These are phyloP conservation scores for Capsicum rhomboideum DNA, from an alignment of 257 asterid genomes.

Conservation along the genomic window DNA sequence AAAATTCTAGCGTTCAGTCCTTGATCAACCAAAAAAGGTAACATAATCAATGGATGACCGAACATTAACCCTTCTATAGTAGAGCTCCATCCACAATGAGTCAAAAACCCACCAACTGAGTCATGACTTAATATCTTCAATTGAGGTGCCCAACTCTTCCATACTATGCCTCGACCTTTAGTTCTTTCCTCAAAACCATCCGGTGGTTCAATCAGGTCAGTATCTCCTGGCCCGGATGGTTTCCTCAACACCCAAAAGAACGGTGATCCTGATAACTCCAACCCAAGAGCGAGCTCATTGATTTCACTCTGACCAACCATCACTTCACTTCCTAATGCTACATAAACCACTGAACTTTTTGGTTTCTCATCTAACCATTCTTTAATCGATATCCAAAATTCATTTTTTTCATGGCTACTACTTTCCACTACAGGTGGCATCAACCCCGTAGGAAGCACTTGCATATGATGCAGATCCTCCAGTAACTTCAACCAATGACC, in stretches of 20 bases:
- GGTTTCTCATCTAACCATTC: no score
- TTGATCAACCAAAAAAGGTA: constrained; percentile 26
- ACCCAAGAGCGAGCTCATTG: constrained; percentile 34
- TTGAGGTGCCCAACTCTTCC: constrained; percentile 48
- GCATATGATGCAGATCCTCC: background rate
- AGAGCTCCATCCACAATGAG: constrained; percentile 47
- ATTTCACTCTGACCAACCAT: constrained; percentile 16
- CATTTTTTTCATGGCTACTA: background rate
- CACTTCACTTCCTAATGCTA: constrained; percentile 30
- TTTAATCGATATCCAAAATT: constrained; percentile 9
- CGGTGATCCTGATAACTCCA: constrained; percentile 29
- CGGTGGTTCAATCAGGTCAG: constrained; percentile 8
- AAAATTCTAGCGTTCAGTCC: background rate
- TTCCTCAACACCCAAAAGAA: constrained; percentile 36
- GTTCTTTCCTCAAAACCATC: constrained; percentile 32
- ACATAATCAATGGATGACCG: constrained; percentile 18
- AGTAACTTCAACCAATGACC: background rate
- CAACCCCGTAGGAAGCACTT: background rate
- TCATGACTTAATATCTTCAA: constrained; percentile 34
- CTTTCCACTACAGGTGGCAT: constrained; percentile 23
- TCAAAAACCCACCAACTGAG: constrained; percentile 40
- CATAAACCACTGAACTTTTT: no score
- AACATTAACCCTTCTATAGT: constrained; percentile 25
- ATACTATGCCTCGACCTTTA: constrained; percentile 29
- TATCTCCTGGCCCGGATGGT: background rate